These are phyloP conservation scores for Neoascochyta sp. DNA, from an alignment of 2,329 filamentous ascomycete species.

Conservation along the genomic window DNA sequence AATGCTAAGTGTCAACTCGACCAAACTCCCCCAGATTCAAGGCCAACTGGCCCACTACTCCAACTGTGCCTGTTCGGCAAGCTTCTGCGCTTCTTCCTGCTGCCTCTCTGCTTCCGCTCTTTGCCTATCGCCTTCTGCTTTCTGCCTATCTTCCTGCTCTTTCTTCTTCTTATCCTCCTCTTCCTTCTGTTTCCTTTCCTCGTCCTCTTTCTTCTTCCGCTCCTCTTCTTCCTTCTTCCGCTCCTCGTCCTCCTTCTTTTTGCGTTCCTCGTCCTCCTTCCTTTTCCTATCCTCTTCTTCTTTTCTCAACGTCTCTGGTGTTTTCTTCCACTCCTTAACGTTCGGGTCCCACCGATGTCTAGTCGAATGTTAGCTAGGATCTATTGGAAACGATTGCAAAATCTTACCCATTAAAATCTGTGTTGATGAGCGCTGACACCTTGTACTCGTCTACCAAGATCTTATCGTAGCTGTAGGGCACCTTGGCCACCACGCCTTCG, in stretches of 20 bases:
- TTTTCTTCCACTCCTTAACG: slow-evolving; percentile 58
- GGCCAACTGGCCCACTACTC: slow-evolving; percentile 19
- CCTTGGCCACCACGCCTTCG: slow-evolving; percentile 66
- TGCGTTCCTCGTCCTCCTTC: slow-evolving; percentile 9
- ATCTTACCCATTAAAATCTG: slow-evolving; percentile 59
- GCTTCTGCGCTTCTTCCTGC: slow-evolving; percentile 8
- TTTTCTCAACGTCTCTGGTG: slow-evolving; percentile 13
- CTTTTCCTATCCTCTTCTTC: slow-evolving; percentile 13
- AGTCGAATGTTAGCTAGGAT: too few relatives aligned
- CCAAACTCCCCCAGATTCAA: slow-evolving; percentile 1
- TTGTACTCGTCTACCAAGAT: slow-evolving; percentile 65
- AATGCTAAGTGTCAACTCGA: not conserved
- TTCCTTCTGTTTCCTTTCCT: slow-evolving; percentile 6
- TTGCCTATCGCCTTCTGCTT: slow-evolving; percentile 1
- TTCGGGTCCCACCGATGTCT: slow-evolving; percentile 61
- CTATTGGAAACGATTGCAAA: too few relatives aligned
- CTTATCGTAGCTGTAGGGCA: slow-evolving; percentile 67
- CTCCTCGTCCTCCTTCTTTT: slow-evolving; percentile 6
- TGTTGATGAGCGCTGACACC: slow-evolving; percentile 56
- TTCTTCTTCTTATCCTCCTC: too few relatives aligned
- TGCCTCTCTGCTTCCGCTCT: too few relatives aligned
- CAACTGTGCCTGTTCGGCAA: slow-evolving; percentile 12
- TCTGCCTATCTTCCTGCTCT: too few relatives aligned
- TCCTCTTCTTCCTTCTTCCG: slow-evolving; percentile 6
- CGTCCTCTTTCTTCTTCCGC: slow-evolving; percentile 9